Base-by-base conservation (phyloP, 2,329 filamentous ascomycete species). In the Colletotrichum chlorophyti region DNA sequence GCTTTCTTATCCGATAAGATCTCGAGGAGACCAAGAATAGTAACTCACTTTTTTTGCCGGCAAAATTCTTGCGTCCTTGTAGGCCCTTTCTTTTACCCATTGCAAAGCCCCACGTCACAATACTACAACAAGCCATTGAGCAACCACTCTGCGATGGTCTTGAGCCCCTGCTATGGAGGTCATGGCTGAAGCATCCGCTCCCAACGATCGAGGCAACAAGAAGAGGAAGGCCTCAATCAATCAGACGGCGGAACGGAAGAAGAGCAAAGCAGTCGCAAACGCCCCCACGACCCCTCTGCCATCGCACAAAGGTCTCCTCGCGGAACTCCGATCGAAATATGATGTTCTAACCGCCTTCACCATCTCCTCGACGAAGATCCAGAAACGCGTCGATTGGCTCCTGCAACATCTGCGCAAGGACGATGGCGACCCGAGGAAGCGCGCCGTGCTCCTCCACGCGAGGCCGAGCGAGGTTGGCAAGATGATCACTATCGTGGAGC, bases 401-500 rank as follows among this genome's bases (percentile, higher is more conserved):
- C 68, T 79, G 17, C 69, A 70, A 3, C 81, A 85, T 62, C 72
- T 85, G 32, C 53, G 50, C 45, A 59, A 49, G 61, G 67, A 68
- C 49, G 27, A 55, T 48, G 40, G 53, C 29, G 59, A 67, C n/a
- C 62, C 65, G 1, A 66, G 42, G 32, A 69, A 68, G 0, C 69
- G 71, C 9, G 66, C 78, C 12, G 76, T 76, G n/a, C 68, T 86
- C 34, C 70, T 86, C 15, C 77, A 84, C 65, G 80, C 82, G 27
- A 79, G 79, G 17, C 74, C 80, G 0, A 60, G 69, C 9, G 80
- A 85, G 3, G 79, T 83, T 2, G 79, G 79, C 71, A 93, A 92
- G 71, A 76, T 91, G 65, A 83, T 91, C 65, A 88, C 83, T 4
- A 81, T 91, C 41, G 80, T 81, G 40, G 89, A 92, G 71, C 86